Base-by-base conservation (phyloP, 2,329 filamentous ascomycete species). In the Calonectria pseudoturangicola region DNA sequence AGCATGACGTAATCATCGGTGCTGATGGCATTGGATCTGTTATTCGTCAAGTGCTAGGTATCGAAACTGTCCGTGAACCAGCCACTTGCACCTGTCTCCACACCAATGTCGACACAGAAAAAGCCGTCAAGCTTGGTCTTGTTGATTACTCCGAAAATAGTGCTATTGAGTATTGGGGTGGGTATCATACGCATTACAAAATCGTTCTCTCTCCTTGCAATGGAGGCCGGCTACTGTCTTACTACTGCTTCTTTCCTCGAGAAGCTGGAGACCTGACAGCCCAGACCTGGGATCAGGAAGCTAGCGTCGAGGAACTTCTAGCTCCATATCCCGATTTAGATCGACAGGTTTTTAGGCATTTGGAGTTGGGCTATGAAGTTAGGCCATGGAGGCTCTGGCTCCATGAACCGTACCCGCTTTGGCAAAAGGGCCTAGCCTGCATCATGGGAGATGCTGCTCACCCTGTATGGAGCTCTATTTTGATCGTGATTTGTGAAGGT, bases 1-100 rank as follows among this genome's bases (percentile, higher is more conserved):
- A 84, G 28, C 90, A 92, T 79, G 91, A 93, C 72, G 83, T 92
- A 16, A 85, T 93, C 66, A 79, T 93, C 54, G 92, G 91, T 7
- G 91, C 91, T 4, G 92, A 93, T 78, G 92, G 92, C 8, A 93
- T 94, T 77, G 91, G 92, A 15, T 94, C 92, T 0, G 85, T 83
- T n/a, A 89, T 92, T 0, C 90, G 92, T 48, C 82, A 84, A 16
- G 85, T 91, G 47, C 84, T 94, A 18, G 92, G 91, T n/a, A 86
- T 93, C 58, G 81, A 85, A 51, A 89, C 91, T 0, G 88, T 88
- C 58, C 91, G 89, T 81, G 86, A 86, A 18, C 88, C 91, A 0
- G 87, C 92, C 0, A 88, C 89, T 7, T 89, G 88, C 4, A 90
- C 88, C 81, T 94, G 92, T 77, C 84, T 93, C 0, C 92, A 93